Evolutionary conservation across 73 alveolate species (phyloP).

Genomic region (Urostyla sp.): DNA sequence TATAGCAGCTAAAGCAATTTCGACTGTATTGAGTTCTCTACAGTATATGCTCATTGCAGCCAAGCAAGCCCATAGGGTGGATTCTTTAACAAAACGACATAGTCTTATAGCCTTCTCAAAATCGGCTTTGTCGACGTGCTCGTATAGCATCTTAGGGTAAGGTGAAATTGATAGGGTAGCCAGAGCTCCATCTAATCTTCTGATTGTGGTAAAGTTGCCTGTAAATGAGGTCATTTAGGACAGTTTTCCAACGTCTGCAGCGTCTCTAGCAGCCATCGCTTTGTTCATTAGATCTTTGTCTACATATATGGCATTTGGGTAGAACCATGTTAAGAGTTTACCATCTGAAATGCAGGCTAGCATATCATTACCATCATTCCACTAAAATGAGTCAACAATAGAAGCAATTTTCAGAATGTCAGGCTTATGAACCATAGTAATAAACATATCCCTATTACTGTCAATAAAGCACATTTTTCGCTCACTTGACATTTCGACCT

Average conservation of each 20-base stretch:
- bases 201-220: conserved; percentile 84
- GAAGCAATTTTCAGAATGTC: conserved; percentile 92
- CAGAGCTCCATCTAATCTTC: conserved; percentile 94
- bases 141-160: conserved; percentile 92
- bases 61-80: conserved; percentile 98
- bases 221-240: conserved; percentile 83
- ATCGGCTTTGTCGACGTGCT: conserved; percentile 88
- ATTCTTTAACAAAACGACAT: conserved; percentile 98
- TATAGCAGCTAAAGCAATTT: conserved; percentile 98
- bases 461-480: conserved; percentile 97
- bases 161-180: conserved; percentile 91
- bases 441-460: conserved; percentile 94
- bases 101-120: conserved; percentile 96
- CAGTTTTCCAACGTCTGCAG: conserved; percentile 83
- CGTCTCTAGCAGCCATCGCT: conserved; percentile 84
- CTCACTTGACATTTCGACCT: conserved; percentile 93
- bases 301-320: conserved; percentile 98
- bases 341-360: conserved; percentile 96
- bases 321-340: conserved; percentile 94
- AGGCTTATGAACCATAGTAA: conserved; percentile 92
- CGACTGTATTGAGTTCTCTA: conserved; percentile 95
- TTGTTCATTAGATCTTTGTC: conserved; percentile 92
- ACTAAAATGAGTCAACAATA: conserved; percentile 97
- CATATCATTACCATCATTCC: conserved; percentile 97
- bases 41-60: conserved; percentile 93